Conservation (phyloP, 805 yeast species). For the Phaffomyces antillensis region DNA sequence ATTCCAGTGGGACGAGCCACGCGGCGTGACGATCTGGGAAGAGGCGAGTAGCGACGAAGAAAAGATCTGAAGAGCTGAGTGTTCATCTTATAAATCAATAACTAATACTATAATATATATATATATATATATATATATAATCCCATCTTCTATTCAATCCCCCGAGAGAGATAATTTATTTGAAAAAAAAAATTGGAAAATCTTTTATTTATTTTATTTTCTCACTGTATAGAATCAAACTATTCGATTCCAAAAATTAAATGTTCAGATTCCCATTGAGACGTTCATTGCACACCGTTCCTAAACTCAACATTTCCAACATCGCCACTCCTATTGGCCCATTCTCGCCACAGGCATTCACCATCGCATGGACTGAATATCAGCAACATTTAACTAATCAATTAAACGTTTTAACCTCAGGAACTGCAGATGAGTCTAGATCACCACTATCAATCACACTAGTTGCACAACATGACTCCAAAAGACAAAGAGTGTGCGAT, state of each 20-base stretch:
- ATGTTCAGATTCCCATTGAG: conserved; percentile 4
- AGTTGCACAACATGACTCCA: conserved; percentile 59
- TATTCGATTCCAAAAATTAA: too few relatives aligned
- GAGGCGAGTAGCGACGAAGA: background rate
- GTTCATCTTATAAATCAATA: too few relatives aligned
- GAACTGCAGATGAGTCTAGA: conserved; percentile 73
- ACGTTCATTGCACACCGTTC: conserved; percentile 52
- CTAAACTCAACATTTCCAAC: conserved; percentile 34
- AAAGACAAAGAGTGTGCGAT: conserved; percentile 68
- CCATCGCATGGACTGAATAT: conserved; percentile 73
- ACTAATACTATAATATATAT: too few relatives aligned
- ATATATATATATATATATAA: too few relatives aligned
- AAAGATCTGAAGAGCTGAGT: too few relatives aligned
- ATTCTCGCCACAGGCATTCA: conserved; percentile 58
- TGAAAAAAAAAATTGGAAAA: too few relatives aligned
- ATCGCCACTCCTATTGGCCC: conserved; percentile 35
- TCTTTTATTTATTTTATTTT: too few relatives aligned
- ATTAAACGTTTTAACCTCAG: conserved; percentile 58
- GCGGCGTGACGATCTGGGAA: background rate
- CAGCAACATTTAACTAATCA: conserved; percentile 60
- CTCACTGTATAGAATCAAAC: too few relatives aligned
- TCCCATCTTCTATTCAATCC: too few relatives aligned
- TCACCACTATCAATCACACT: conserved; percentile 64
- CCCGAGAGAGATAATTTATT: background rate
- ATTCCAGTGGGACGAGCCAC: too few relatives aligned